Base-by-base conservation (phyloP, 108 stramenopile genomes). In the Heterococcus sp. region DNA sequence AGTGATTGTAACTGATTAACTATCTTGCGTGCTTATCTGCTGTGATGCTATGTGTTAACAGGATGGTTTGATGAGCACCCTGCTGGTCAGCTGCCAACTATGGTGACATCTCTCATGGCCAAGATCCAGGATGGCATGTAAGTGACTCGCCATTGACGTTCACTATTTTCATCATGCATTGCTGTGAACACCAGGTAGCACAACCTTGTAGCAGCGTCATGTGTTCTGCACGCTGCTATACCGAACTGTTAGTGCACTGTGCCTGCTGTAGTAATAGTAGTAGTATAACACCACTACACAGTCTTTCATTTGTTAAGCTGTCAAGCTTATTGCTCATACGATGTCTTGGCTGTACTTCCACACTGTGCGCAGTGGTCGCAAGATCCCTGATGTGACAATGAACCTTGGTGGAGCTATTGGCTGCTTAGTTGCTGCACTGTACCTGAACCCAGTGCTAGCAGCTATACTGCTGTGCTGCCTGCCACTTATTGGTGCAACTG, bases 21-120 rank as follows among this genome's bases (percentile, higher is more conserved):
- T 3, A 5, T 29, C 5, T 32, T 32, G 5, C 67, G 67, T 32
- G 26, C n/a, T n/a, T 32, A 8, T 4, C 33, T 36, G 33, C 72
- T n/a, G 26, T 3, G 39, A 11, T 27, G 30, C 38, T 39, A 32
- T 3, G 26, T 33, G 32, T 4, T 2, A 1, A 8, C 73, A 5
- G 75, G 75, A 11, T 76, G 75, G 75, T 76, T 76, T 29, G 75
- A 76, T 27, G 75, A 76, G 66, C 75, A 76, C 75, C 75, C 75
- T 2, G 66, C 75, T 30, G 75, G 75, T 35, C 65, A 76, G 30
- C 32, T 76, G 66, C 75, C 75, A 14, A 76, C 67, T 68, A 66
- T 66, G 3, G 75, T 76, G 0, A 76, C 66, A 0, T 35, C 66
- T 33, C 65, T 66, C 35, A 76, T 76, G 75, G 75, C 46, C 27